Evolutionary conservation across 106 monocot genomes (phyloP), one percentile per base, ranked within the genome.

Genomic region (Gastrodia elata): DNA sequence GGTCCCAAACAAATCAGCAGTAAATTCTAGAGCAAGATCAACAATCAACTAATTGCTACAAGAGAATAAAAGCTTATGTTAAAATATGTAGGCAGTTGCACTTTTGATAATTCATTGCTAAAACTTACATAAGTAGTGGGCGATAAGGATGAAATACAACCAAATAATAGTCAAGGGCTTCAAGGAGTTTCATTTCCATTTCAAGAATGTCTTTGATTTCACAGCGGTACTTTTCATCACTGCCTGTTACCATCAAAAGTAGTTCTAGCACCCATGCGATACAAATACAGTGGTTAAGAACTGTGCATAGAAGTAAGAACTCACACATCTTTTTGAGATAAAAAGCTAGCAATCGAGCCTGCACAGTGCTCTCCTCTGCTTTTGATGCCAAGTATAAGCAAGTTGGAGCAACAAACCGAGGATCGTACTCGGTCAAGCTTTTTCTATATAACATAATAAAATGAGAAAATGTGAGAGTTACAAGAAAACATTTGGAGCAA

Each of bases 151-250:
- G 98, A 74, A 80, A 99, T 87, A 94, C 88, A 83, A 99, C 85
- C 39, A 99, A 83, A 80, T 99, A 99, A 82, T 93, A 99, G 71
- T 99, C 98, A 79, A 99, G 91, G 43, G 98, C 98, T 79, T 99
- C 98, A 64, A 99, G 84, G 77, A 99, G 88, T 73, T 91, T 99
- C 98, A 99, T 99, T 85, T 99, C 98, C 93, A 93, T 99, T 79
- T 99, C 98, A 77, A 99, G 98, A 59, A 99, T 99, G 38, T 94
- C 93, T 81, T 99, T 99, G 74, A 93, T 85, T 87, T 99, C 98
- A 81, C 81, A 93, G 1, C 80, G 83, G 61, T 91, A 91, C 27
- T 82, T 99, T 25, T 99, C 93, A 91, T 94, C 98, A 28, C 69
- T 34, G 69, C 85, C 95, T 91, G 79, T 64, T 71, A 73, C 65